A percentile compares a stretch with the other conserved stretches of the same genome.
Conservation (phyloP, 805 yeast genomes). For the Lipomyces japonicus region DNA sequence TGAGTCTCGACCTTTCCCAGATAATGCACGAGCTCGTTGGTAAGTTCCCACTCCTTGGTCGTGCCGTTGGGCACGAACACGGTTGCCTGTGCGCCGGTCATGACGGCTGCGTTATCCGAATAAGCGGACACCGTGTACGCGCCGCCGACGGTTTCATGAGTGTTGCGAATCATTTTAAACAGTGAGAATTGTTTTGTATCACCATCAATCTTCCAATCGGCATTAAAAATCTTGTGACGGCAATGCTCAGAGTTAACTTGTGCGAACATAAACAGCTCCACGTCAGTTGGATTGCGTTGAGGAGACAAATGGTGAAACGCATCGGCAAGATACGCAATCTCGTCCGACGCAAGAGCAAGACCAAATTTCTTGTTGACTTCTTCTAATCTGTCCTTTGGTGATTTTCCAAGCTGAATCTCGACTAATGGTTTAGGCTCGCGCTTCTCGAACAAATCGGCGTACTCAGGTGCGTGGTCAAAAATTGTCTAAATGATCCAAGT, state of each 20-base stretch:
- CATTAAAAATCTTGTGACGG: slow-evolving; percentile 97
- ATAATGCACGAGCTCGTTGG: slow-evolving; percentile 77
- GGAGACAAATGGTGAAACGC: slow-evolving; percentile 66
- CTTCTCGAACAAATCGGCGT: slow-evolving; percentile 68
- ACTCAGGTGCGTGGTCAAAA: slow-evolving; percentile 56
- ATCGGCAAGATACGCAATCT: slow-evolving; percentile 77
- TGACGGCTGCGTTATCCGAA: slow-evolving; percentile 96
- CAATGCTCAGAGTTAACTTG: slow-evolving; percentile 99
- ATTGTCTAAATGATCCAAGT: too few species aligned
- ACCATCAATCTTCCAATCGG: slow-evolving; percentile 95
- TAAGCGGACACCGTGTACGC: slow-evolving; percentile 88
- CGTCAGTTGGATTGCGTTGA: slow-evolving; percentile 92
- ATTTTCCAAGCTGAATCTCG: slow-evolving; percentile 58
- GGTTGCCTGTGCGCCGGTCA: slow-evolving; percentile 71
- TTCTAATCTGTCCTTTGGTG: slow-evolving; percentile 54
- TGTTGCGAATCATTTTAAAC: slow-evolving; percentile 93
- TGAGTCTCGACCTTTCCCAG: slow-evolving; percentile 96
- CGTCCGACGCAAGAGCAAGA: slow-evolving; percentile 90
- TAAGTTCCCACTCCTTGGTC: slow-evolving; percentile 68
- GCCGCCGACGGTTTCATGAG: slow-evolving; percentile 59
- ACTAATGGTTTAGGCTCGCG: slow-evolving; percentile 82
- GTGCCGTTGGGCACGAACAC: slow-evolving; percentile 73
- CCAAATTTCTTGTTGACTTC: slow-evolving; percentile 82
- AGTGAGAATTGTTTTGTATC: slow-evolving; percentile 66
- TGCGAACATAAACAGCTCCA: slow-evolving; percentile 97